Base-by-base conservation (phyloP, 2,329 filamentous ascomycete species). In the Fusarium devonianum region DNA sequence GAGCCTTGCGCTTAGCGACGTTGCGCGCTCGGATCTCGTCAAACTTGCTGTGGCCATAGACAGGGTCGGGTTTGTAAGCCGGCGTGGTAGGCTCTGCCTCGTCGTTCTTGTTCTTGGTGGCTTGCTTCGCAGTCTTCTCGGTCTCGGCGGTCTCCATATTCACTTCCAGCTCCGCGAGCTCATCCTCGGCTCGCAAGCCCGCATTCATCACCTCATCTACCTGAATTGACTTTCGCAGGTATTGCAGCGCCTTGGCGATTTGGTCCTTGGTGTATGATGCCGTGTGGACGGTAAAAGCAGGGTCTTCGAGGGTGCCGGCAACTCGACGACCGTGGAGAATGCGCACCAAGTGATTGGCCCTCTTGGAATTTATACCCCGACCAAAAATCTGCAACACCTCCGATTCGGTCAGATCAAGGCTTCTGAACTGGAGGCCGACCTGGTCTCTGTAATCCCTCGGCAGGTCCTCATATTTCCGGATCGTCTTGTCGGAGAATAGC, bases 241-340 rank as follows among this genome's bases (percentile, higher is more conserved):
- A 87, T 23, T 68, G 69, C 45, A 88, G 70, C 1, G 77, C 84
- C 30, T 63, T 73, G 12, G 69, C 65, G 12, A 78, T 70, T 49
- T 83, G 75, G 2, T 68, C 52, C 3, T 67, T 43, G 7, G 70
- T 69, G 56, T 73, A 85, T 8, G 67, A 62, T 2, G 69, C 69
- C 19, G 81, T 84, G 56, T 83, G 78, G 18, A 70, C 56, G 25
- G 70, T 69, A 36, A 81, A 75, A 4, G 70, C 72, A 3, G 84
- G 84, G 62, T 87, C 84, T 9, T 83, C 78, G 30, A 87, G 72
- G 3, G 84, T 86, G 23, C 85, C 85, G 7, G 84, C 83, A 16
- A 88, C 82, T 29, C 85, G 76, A 25, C 83, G 78, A 7, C 84
- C 85, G 64, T 88, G 85, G 10, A 87, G 69, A 38, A 87, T 80